These are phyloP conservation scores for Earliella scabrosa DNA, from an alignment of 1,284 basidiomycete genomes.

Conservation along the genomic window DNA sequence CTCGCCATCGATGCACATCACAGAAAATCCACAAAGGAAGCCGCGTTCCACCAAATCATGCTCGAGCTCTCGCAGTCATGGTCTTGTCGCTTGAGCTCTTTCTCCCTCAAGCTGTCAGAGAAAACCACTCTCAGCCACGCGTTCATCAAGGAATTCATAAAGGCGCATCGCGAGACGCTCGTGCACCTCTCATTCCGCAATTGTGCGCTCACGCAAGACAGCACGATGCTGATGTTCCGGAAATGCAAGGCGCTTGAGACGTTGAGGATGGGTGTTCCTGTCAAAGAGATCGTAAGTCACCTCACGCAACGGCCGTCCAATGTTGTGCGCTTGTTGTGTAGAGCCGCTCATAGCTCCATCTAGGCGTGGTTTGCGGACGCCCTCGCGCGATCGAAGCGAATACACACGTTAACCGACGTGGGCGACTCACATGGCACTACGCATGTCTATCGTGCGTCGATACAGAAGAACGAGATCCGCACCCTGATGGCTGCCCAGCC, in stretches of 20 bases:
- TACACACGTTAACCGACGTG: slow-evolving; percentile 55
- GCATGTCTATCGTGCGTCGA: slow-evolving; percentile 44
- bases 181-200: slow-evolving; percentile 51
- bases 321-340: not conserved
- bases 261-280: slow-evolving; percentile 53
- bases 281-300: slow-evolving; percentile 52
- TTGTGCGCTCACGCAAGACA: slow-evolving; percentile 44
- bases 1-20: slow-evolving; percentile 57
- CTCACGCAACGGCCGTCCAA: not conserved
- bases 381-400: slow-evolving; percentile 42
- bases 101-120: slow-evolving; percentile 55
- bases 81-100: slow-evolving; percentile 46
- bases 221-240: slow-evolving; percentile 46
- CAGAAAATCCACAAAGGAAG: slow-evolving; percentile 28
- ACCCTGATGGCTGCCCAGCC: slow-evolving; percentile 47
- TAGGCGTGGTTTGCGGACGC: slow-evolving; percentile 36
- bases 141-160: slow-evolving; percentile 49
- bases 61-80: slow-evolving; percentile 42
- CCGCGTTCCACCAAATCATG: slow-evolving; percentile 41
- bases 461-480: slow-evolving; percentile 47
- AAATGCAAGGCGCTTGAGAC: slow-evolving; percentile 51
- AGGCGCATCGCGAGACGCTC: slow-evolving; percentile 48
- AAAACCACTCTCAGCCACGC: slow-evolving; percentile 40
- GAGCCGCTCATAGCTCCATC: too few relatives aligned
- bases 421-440: slow-evolving; percentile 43